Conservation (phyloP, 345 rosid genomes). For the Eucalyptus globulus region DNA sequence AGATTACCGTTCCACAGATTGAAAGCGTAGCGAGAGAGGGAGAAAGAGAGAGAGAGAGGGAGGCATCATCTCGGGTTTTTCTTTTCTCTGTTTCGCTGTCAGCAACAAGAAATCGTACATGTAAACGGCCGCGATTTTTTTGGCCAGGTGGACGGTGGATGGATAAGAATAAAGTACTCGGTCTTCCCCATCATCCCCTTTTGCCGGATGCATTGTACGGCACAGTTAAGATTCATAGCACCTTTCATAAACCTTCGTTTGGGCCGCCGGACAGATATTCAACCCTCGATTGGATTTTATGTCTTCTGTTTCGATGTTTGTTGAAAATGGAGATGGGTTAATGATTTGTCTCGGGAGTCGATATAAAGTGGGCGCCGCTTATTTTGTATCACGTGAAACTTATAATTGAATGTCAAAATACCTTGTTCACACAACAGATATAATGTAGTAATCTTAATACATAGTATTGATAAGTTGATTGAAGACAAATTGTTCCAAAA, state of each 20-base stretch:
- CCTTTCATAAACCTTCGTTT: background rate
- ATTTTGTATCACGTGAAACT: background rate
- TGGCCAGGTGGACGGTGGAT: background rate
- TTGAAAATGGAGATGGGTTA: background rate
- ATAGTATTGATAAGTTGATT: background rate
- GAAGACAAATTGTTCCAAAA: background rate
- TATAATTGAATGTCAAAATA: background rate
- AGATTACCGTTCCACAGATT: background rate
- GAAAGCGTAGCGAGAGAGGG: background rate
- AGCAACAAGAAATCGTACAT: background rate
- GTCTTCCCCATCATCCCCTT: background rate
- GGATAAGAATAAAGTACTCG: background rate
- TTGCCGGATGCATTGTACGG: background rate
- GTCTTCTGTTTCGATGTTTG: background rate
- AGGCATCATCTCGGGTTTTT: background rate
- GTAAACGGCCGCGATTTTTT: background rate
- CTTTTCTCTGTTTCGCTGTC: background rate
- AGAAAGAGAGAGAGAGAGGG: background rate
- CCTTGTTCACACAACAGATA: background rate
- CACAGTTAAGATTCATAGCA: background rate
- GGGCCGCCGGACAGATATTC: background rate
- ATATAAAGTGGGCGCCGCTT: background rate
- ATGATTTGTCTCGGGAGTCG: background rate
- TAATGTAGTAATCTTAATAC: rapidly evolving
- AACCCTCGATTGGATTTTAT: background rate